Percentiles rank a stretch among this genome's conserved stretches.
Conservation (phyloP, 2,329 filamentous ascomycete genomes). For the Scopulariopsis brevicaulis region DNA sequence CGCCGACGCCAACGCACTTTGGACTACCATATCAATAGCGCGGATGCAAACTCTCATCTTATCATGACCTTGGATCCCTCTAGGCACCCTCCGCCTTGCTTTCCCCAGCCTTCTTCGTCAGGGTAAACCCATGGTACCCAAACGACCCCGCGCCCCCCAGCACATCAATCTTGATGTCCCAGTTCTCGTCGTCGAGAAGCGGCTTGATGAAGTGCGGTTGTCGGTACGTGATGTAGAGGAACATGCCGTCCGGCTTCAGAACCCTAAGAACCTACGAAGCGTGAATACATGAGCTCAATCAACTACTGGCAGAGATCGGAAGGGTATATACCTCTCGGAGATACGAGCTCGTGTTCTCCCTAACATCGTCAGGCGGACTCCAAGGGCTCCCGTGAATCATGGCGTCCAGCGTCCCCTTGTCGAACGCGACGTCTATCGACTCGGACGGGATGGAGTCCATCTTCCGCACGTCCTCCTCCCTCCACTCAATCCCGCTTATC, state of each 20-base stretch:
- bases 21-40: too few species aligned
- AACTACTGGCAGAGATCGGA: too few species aligned
- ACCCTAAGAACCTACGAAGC: constrained; percentile 26
- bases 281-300: background rate
- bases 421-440: constrained; percentile 43
- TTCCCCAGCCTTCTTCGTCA: constrained; percentile 17
- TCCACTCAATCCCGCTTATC: constrained; percentile 33
- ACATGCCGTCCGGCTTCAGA: constrained; percentile 32
- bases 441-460: constrained; percentile 26
- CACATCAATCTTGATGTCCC: constrained; percentile 30
- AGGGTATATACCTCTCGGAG: constrained; percentile 23
- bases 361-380: constrained; percentile 36
- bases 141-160: constrained; percentile 28
- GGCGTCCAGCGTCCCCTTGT: constrained; percentile 43
- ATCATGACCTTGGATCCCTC: too few species aligned
- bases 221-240: constrained; percentile 41
- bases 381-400: constrained; percentile 44
- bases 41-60: too few species aligned
- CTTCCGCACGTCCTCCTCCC: constrained; percentile 35
- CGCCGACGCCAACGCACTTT: too few species aligned
- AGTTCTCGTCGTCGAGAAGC: constrained; percentile 27
- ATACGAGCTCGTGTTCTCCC: constrained; percentile 33
- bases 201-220: constrained; percentile 43
- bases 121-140: constrained; percentile 34
- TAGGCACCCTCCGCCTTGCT: too few species aligned